Base-by-base conservation (phyloP, 495 filamentous ascomycete species). In the Pseudoneurospora amorphoporcata region DNA sequence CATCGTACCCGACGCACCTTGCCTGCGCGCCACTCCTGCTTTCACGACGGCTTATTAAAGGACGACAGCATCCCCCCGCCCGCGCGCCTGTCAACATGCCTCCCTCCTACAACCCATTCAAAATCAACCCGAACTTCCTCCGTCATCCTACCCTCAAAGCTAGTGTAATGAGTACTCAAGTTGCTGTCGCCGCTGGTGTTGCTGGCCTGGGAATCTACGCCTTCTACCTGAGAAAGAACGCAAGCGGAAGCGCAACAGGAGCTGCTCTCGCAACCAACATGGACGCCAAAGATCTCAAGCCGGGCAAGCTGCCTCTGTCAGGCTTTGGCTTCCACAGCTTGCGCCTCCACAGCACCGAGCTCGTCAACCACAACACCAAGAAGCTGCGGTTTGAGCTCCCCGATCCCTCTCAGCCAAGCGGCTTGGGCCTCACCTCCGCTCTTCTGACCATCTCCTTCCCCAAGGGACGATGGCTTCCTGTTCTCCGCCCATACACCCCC, bases 361-460 rank as follows among this genome's bases (percentile, higher is more conserved):
- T 80, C 2, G 83, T 91, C 69, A 91, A 88, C 76, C 88, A 90
- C 79, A 89, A 92, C 73, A 90, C 88, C 5, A 91, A 90, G 76
- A 84, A 84, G 41, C 79, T 92, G 68, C 83, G 87, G 4, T 92
- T 92, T 65, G 86, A 87, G 72, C 83, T 90, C 9, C 89, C 90
- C 0, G 82, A 86, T 23, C 61, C 78, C n/a, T 78, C 80, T 8
- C 76, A 77, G 45, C 76, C 80, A 40, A 87, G 86, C 74, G 89
- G 89, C 2, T 75, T 91, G 4, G 58, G 77, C 3, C 80, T 90
- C 45, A 87, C 86, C 6, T 89, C 88, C 41, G 83, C 88, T 2
- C 82, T 90, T 14, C 78, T 90, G 42, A 88, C 87, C 32, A 76
- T 86, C 45, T 84, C 86, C 0, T 83, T 85, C 70, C 87, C 88